These are phyloP conservation scores for Penicillium argentinense DNA, from an alignment of 495 filamentous ascomycete genomes.

Conservation along the genomic window DNA sequence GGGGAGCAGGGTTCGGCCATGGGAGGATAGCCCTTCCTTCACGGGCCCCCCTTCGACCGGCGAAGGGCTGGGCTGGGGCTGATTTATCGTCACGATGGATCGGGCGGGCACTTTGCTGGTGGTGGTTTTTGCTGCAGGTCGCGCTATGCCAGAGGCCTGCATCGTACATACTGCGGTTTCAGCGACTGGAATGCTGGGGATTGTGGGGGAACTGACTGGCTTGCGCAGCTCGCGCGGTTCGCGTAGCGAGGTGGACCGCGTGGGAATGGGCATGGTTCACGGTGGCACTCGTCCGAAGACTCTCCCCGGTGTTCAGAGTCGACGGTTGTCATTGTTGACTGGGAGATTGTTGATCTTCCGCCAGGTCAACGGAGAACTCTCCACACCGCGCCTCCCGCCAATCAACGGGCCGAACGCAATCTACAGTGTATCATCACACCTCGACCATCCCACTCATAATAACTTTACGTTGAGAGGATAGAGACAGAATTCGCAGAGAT, in stretches of 20 bases:
- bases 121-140: slow-evolving; percentile 23
- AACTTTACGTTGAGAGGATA: too few relatives aligned
- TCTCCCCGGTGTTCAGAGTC: too few relatives aligned
- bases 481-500: too few relatives aligned
- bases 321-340: too few relatives aligned
- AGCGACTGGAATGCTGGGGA: slow-evolving; percentile 15
- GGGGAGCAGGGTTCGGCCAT: slow-evolving; percentile 25
- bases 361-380: too few relatives aligned
- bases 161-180: slow-evolving; percentile 4
- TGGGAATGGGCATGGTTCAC: slow-evolving; percentile 43
- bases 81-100: slow-evolving; percentile 7
- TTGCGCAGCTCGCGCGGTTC: slow-evolving; percentile 41
- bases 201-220: slow-evolving; percentile 28
- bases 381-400: too few relatives aligned
- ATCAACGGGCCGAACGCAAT: too few relatives aligned
- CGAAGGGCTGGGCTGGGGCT: slow-evolving; percentile 4
- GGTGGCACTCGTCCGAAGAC: too few relatives aligned
- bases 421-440: too few relatives aligned
- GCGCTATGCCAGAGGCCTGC: slow-evolving; percentile 30
- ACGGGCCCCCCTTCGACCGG: slow-evolving; percentile 9
- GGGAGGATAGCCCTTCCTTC: slow-evolving; percentile 16
- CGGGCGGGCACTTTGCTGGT: slow-evolving; percentile 10
- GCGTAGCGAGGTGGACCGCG: slow-evolving; percentile 36
- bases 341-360: too few relatives aligned
- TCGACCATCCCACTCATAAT: too few relatives aligned